Evolutionary conservation across 2,329 filamentous ascomycete species (phyloP).

Genomic region (Fusarium brevicatenulatum): DNA sequence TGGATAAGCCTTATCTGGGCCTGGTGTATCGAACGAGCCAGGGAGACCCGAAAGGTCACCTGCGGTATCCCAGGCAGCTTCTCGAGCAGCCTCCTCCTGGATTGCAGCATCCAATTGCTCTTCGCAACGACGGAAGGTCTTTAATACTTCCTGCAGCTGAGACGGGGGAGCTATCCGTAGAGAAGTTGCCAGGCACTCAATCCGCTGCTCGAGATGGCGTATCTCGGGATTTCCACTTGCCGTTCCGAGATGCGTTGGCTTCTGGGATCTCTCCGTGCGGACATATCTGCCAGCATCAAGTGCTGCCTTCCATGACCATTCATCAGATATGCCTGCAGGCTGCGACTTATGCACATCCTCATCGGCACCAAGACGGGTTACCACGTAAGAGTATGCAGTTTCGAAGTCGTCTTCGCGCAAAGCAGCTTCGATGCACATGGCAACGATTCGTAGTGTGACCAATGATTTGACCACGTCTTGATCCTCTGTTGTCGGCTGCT

Average conservation of each 20-base stretch:
- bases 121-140: constrained; percentile 79
- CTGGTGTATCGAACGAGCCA: constrained; percentile 59
- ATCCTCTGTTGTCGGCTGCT: constrained; percentile 29
- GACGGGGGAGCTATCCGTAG: constrained; percentile 76
- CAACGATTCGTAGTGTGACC: constrained; percentile 74
- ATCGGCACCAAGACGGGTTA: constrained; percentile 68
- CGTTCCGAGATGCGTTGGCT: constrained; percentile 69
- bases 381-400: constrained; percentile 85
- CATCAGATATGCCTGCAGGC: constrained; percentile 55
- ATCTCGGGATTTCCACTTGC: constrained; percentile 70
- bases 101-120: constrained; percentile 77
- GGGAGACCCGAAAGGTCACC: constrained; percentile 69
- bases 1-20: constrained; percentile 38
- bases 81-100: constrained; percentile 72
- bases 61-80: constrained; percentile 75
- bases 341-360: background rate
- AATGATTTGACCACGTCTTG: constrained; percentile 48
- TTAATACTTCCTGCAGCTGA: constrained; percentile 78
- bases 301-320: constrained; percentile 82
- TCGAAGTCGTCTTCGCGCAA: constrained; percentile 83
- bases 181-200: constrained; percentile 81
- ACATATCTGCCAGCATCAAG: constrained; percentile 81
- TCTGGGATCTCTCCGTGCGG: constrained; percentile 62
- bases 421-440: constrained; percentile 83
- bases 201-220: constrained; percentile 80